Percentiles rank a stretch among this genome's conserved stretches.
Conservation (phyloP, 441 rosid genomes). For the Jatropha podagrica region DNA sequence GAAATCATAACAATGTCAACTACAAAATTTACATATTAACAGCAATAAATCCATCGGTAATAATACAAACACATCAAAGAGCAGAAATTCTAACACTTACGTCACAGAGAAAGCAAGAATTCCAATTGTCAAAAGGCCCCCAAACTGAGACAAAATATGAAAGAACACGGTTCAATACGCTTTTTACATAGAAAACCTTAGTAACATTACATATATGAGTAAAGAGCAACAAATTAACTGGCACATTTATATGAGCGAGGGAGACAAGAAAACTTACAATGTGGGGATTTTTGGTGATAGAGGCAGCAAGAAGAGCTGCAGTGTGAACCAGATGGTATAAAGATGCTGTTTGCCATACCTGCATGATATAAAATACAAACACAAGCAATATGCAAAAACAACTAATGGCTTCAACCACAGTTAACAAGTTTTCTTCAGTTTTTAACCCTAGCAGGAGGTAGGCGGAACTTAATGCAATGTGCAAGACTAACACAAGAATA, state of each 20-base stretch:
- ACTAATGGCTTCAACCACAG: too few species aligned
- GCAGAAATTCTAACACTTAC: conserved; percentile 49
- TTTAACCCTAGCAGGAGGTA: too few species aligned
- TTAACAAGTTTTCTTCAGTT: too few species aligned
- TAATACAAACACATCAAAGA: not conserved
- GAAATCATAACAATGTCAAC: too few species aligned
- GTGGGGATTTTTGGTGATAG: conserved; percentile 61
- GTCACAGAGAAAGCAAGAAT: conserved; percentile 81
- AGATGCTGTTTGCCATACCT: conserved; percentile 98
- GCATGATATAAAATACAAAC: conserved; percentile 4
- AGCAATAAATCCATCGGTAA: too few species aligned
- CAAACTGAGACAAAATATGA: conserved; percentile 57
- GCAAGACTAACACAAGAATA: too few species aligned
- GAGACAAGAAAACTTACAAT: conserved; percentile 45
- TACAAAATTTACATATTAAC: too few species aligned
- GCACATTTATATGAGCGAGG: not conserved
- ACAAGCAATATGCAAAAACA: not conserved
- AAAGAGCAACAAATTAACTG: not conserved
- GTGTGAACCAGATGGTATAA: conserved; percentile 92
- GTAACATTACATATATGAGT: not conserved
- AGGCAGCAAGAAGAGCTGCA: conserved; percentile 84
- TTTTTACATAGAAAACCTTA: not conserved
- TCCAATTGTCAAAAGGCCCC: conserved; percentile 84
- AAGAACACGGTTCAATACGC: not conserved
- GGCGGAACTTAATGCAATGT: too few species aligned